Evolutionary conservation across 768 basidiomycete genomes (phyloP).

Genomic region (Termitomyces sp.): DNA sequence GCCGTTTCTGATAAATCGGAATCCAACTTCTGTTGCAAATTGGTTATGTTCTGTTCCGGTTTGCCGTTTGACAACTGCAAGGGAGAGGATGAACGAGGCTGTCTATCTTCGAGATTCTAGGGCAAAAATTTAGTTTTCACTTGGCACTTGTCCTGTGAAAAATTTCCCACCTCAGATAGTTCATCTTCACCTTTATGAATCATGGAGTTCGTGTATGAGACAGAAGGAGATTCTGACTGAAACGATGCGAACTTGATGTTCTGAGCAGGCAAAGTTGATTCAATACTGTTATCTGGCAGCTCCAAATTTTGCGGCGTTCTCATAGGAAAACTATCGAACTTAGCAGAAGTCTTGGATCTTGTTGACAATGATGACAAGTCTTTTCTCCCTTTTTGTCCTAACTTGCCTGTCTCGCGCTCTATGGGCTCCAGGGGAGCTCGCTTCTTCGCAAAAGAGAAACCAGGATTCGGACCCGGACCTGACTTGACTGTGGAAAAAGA

Average conservation of each 20-base stretch:
- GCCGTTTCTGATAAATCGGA: neutral
- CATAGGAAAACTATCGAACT: constrained; percentile 39
- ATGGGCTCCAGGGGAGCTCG: constrained; percentile 31
- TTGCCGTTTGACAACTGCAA: neutral
- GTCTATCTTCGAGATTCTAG: constrained; percentile 5
- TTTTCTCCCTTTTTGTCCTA: constrained; percentile 5
- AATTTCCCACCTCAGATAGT: constrained; percentile 2
- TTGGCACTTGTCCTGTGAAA: constrained; percentile 18
- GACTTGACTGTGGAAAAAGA: constrained; percentile 11
- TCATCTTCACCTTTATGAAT: neutral
- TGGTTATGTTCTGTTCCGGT: constrained; percentile 6
- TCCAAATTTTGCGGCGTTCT: constrained; percentile 28
- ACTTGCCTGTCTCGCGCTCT: constrained; percentile 25
- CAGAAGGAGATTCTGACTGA: neutral
- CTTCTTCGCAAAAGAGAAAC: constrained; percentile 32
- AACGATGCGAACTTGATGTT: neutral
- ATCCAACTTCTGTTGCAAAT: constrained; percentile 9
- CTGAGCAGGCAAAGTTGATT: neutral
- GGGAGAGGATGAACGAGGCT: constrained; percentile 9
- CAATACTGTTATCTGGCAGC: neutral
- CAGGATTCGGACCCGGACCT: neutral
- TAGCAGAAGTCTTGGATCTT: constrained; percentile 15
- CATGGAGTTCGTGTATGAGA: neutral
- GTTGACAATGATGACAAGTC: constrained; percentile 20
- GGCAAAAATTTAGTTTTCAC: constrained; percentile 10